Evolutionary conservation across 306 rosid species (phyloP), one percentile per base, ranked within the genome.

Genomic region (Arachis stenosperma): DNA sequence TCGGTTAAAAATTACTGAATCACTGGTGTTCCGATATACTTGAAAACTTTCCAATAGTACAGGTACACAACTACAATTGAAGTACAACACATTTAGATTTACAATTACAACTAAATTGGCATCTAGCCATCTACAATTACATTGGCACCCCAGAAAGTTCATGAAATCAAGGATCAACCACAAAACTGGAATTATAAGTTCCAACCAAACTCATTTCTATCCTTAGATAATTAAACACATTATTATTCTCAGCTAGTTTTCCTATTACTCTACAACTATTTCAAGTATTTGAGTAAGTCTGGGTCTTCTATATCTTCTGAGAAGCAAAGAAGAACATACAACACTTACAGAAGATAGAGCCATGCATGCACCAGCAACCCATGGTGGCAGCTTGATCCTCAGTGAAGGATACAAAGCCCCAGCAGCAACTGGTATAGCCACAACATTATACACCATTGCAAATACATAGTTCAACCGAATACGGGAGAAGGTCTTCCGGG

Each of bases 341-440:
- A 91, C 97, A 74, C 88, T 94, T 17, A 94, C 89, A 29, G 99
- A 94, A 58, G 99, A 94, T 59, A 91, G 77, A 77, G 99, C 99
- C 99, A 94, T 91, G 88, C 97, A 91, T 5, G 99, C 97, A 67
- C 99, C 99, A 8, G 97, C 96, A 22, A 90, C 95, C 99, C 99
- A 94, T 17, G 99, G 99, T 9, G 97, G 97, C 63, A 94, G 78
- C 80, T 83, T 76, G 82, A 94, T 79, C 41, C 97, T 89, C 39
- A 88, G 52, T 10, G 89, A 88, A 47, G 99, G 99, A 62, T 71
- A 94, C 11, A 89, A 67, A 36, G 71, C 88, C 33, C 99, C 99
- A 3, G 97, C 99, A 6, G 99, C 99, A 58, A 89, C 78, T 8
- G 97, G 99, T 73, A 94, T 91, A 8, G 97, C 91, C 59, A 91